Base-by-base conservation (phyloP, 2,329 filamentous ascomycete species). In the Cladophialophora psammophila region DNA sequence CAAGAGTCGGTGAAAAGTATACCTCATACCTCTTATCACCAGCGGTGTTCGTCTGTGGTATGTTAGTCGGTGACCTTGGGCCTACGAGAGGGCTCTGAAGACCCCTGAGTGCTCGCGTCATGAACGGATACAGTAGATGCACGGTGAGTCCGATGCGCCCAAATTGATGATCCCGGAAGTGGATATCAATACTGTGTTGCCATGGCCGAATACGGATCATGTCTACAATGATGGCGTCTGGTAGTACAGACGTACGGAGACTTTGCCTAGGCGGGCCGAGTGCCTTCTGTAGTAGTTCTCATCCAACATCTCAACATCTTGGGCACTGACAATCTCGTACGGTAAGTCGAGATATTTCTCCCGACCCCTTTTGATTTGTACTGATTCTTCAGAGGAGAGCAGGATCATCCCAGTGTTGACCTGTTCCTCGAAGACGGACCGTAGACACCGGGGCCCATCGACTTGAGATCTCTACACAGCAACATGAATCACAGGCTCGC, bases 401-500 rank as follows among this genome's bases (percentile, higher is more conserved):
- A 26, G 26, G 3, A 26, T 26, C 26, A 26, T 26, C 26, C 26
- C 2, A 26, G 2, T 26, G 26, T 26, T 26, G 26, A 26, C 26
- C 26, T 26, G 26, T 26, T 26, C 26, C 26, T 26, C 26, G 26
- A 26, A 26, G 26, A 26, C 26, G 26, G 3, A 26, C 26, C 26
- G 26, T 26, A 26, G 26, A 26, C 26, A 26, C 26, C 3, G 26
- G 26, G 3, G 26, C 26, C 26, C 26, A 26, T 26, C 26, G 26
- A 26, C 26, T 3, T 26, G 26, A 26, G 26, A 26, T 26, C 26
- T 26, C 26, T 26, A 26, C 26, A 2, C 26, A 26, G 26, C 3
- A 26, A 26, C 26, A 60, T 48, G 38, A 36, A 50, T 26, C 15
- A 62, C 34, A 69, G 38, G 38, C 38, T 64, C 13, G 90, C 85